Evolutionary conservation across 345 rosid genomes (phyloP).

Genomic region (Pelargonium nanum): DNA sequence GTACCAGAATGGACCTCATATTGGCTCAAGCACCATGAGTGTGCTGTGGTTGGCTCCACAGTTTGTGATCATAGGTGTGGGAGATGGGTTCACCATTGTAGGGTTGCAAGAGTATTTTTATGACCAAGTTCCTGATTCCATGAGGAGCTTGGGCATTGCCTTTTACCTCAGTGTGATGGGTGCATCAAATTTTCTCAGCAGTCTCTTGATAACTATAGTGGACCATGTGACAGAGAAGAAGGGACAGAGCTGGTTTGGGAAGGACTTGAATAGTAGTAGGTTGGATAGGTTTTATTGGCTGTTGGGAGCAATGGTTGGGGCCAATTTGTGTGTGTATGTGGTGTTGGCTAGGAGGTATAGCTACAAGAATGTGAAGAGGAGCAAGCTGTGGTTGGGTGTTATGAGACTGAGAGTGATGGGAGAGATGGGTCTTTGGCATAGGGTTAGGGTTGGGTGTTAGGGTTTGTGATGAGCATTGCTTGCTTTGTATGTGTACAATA

Average conservation of each 20-base stretch:
- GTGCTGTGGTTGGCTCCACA: slow-evolving; percentile 87
- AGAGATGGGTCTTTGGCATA: no score
- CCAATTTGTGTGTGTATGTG: slow-evolving; percentile 41
- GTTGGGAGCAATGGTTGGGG: slow-evolving; percentile 36
- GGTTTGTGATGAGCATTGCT: no score
- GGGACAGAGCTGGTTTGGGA: slow-evolving; percentile 67
- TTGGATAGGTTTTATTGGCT: slow-evolving; percentile 70
- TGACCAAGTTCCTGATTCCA: slow-evolving; percentile 89
- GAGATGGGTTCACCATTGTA: slow-evolving; percentile 67
- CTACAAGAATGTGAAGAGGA: no score
- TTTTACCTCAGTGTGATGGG: slow-evolving; percentile 77
- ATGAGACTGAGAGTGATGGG: no score
- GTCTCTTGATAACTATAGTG: slow-evolving; percentile 46
- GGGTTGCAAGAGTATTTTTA: slow-evolving; percentile 92
- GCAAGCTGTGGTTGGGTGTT: no score
- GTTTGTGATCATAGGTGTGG: slow-evolving; percentile 54
- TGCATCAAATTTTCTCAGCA: slow-evolving; percentile 63
- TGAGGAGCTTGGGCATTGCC: slow-evolving; percentile 93
- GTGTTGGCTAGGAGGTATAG: slow-evolving; percentile 48
- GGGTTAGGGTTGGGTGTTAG: no score
- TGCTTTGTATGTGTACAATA: no score
- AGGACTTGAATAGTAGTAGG: slow-evolving; percentile 65
- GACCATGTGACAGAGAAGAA: slow-evolving; percentile 34
- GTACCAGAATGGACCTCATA: slow-evolving; percentile 16
- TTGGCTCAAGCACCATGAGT: slow-evolving; percentile 54